phyloP scores from a whole-genome alignment of 106 monocot genomes.

The Dendrobium nobile region DNA sequence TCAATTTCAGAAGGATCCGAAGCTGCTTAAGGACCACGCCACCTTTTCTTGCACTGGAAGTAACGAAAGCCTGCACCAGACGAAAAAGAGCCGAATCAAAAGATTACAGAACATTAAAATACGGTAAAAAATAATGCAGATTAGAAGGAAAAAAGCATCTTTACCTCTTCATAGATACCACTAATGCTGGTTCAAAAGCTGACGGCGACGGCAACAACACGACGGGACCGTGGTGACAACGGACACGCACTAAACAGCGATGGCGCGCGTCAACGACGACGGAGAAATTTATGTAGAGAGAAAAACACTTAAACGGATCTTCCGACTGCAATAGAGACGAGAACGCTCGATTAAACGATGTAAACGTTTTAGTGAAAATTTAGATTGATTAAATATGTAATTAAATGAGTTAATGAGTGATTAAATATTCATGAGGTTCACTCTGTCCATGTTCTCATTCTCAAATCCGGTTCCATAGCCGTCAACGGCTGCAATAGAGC shows the following conservation, averaged over 20 bases:
- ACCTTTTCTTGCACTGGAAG: neutral
- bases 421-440: neutral
- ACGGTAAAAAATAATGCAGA: neutral
- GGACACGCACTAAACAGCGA: neutral
- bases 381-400: neutral
- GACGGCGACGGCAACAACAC: neutral
- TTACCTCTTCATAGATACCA: neutral
- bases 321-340: neutral
- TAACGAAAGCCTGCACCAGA: neutral
- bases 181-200: neutral
- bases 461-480: neutral
- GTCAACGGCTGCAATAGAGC: neutral
- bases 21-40: neutral
- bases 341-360: neutral
- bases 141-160: neutral
- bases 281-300: neutral
- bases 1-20: too few species aligned
- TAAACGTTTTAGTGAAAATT: neutral
- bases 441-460: constrained; percentile 4
- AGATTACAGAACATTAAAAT: neutral
- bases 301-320: neutral
- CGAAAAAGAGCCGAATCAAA: neutral
- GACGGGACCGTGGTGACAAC: neutral
- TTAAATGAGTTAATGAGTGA: neutral
- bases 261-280: neutral